These are phyloP conservation scores for Suillus ampliporus DNA, from an alignment of 768 basidiomycete species.

Conservation along the genomic window DNA sequence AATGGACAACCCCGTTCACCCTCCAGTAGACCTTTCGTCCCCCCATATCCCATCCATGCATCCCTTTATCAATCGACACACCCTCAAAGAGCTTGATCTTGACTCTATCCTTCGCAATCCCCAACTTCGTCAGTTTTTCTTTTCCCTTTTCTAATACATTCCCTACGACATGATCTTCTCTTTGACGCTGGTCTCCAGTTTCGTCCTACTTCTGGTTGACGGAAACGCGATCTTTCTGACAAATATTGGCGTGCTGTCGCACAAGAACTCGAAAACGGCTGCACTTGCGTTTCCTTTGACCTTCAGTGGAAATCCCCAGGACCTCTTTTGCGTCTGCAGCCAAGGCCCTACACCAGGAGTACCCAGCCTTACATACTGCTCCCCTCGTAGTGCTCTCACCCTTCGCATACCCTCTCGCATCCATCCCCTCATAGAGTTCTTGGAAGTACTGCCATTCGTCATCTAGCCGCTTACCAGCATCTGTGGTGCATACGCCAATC, in stretches of 20 bases:
- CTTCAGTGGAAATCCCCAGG: slow-evolving; percentile 56
- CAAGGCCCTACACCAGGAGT: slow-evolving; percentile 47
- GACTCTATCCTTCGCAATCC: slow-evolving; percentile 87
- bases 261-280: slow-evolving; percentile 79
- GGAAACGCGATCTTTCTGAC: slow-evolving; percentile 74
- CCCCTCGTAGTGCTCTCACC: slow-evolving; percentile 56
- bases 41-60: slow-evolving; percentile 69
- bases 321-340: slow-evolving; percentile 61
- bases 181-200: slow-evolving; percentile 88
- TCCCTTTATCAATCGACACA: slow-evolving; percentile 83
- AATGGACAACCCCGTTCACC: slow-evolving; percentile 34
- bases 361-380: slow-evolving; percentile 50
- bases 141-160: slow-evolving; percentile 11
- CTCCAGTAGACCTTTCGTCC: slow-evolving; percentile 46
- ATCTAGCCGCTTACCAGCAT: slow-evolving; percentile 78
- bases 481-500: slow-evolving; percentile 64
- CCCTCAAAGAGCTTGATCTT: slow-evolving; percentile 85
- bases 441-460: slow-evolving; percentile 82
- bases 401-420: slow-evolving; percentile 77
- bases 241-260: slow-evolving; percentile 86
- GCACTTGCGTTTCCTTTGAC: slow-evolving; percentile 84
- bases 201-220: slow-evolving; percentile 73
- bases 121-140: slow-evolving; percentile 75
- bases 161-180: slow-evolving; percentile 82
- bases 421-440: slow-evolving; percentile 69